A percentile compares a stretch with the other conserved stretches of the same genome.
These are phyloP conservation scores for Penicillium taxi DNA, from an alignment of 495 filamentous ascomycete species.

Conservation along the genomic window DNA sequence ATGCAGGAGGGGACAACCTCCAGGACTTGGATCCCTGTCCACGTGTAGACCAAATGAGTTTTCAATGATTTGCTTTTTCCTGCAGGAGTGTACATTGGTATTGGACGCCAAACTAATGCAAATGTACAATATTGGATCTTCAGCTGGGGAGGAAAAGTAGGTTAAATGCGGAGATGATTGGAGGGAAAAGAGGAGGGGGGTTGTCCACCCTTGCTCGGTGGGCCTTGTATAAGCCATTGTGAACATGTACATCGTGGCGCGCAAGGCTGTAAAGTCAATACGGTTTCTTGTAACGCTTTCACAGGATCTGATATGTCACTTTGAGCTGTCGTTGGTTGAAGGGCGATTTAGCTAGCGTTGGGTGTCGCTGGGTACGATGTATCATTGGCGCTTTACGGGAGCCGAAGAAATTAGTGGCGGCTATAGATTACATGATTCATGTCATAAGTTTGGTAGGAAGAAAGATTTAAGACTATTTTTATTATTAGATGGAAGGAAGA, in stretches of 20 bases:
- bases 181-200: too few species aligned
- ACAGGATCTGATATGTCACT: constrained; percentile 28
- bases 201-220: too few species aligned
- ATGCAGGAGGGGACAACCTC: constrained; percentile 7
- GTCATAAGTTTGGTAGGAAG: too few species aligned
- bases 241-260: too few species aligned
- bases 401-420: constrained; percentile 11
- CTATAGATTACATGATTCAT: constrained; percentile 14
- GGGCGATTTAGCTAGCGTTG: constrained; percentile 21
- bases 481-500: too few species aligned
- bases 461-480: too few species aligned
- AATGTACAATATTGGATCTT: too few species aligned
- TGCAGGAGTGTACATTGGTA: constrained; percentile 5
- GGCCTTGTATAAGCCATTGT: too few species aligned
- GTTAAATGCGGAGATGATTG: too few species aligned
- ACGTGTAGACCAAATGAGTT: constrained; percentile 14
- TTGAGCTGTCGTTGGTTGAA: constrained; percentile 24
- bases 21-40: constrained; percentile 12
- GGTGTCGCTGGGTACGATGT: constrained; percentile 5
- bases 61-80: constrained; percentile 3
- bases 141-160: too few species aligned
- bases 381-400: constrained; percentile 7
- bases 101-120: too few species aligned
- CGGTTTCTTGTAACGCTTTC: constrained; percentile 8
- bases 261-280: background rate